These are phyloP conservation scores for Coemansia sp. DNA, from an alignment of 192 early-diverging fungal species.

Conservation along the genomic window DNA sequence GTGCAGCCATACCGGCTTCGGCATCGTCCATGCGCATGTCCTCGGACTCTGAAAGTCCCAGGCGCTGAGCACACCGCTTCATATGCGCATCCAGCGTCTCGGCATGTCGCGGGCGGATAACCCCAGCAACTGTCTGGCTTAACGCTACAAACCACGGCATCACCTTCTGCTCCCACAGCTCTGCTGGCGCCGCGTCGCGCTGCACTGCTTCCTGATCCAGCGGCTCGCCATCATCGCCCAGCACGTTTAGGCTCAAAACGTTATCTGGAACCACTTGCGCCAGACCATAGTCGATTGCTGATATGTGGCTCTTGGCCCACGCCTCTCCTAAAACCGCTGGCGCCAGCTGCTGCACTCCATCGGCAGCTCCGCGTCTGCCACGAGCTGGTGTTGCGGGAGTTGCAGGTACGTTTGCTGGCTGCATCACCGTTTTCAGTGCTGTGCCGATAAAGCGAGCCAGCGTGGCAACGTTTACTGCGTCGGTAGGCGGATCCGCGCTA, in stretches of 20 bases:
- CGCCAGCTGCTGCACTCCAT: conserved; percentile 10
- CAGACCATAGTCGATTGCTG: conserved; percentile 28
- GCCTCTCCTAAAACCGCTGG: conserved; percentile 32
- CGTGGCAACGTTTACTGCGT: conserved; percentile 34
- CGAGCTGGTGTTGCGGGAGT: conserved; percentile 5
- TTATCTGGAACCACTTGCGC: neutral
- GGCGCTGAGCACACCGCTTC: neutral
- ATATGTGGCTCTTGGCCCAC: conserved; percentile 25
- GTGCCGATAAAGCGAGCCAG: conserved; percentile 32
- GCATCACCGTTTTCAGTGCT: conserved; percentile 17
- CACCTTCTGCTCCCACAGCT: conserved; percentile 21
- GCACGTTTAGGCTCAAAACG: neutral
- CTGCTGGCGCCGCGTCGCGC: conserved; percentile 3
- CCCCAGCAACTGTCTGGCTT: conserved; percentile 37
- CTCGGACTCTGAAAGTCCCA: neutral
- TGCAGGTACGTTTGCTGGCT: neutral
- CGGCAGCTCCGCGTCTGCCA: neutral
- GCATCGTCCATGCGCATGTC: neutral
- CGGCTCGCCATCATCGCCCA: conserved; percentile 5
- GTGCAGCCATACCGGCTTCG: conserved; percentile 13
- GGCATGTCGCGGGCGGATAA: conserved; percentile 49
- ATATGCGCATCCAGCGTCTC: conserved; percentile 17
- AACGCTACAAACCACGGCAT: conserved; percentile 49
- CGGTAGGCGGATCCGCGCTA: neutral
- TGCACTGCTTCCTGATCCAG: neutral